These are phyloP conservation scores for Azolla pinnata DNA, from an alignment of 75 land plant genomes.

Conservation along the genomic window DNA sequence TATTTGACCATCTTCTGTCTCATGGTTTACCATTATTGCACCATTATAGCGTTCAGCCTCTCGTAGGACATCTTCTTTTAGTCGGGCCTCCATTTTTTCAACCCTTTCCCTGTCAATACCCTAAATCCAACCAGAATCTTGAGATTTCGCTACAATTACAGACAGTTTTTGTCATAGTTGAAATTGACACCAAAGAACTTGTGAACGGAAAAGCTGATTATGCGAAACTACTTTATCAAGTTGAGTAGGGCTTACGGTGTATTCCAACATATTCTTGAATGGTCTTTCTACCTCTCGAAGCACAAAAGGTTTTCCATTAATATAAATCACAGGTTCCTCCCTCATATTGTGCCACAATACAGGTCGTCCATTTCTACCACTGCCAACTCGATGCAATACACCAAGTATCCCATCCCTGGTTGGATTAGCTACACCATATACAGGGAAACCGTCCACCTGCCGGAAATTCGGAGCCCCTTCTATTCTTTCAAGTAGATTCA, in stretches of 20 bases:
- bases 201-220: too few relatives aligned
- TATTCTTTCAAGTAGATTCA: constrained; percentile 61
- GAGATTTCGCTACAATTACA: too few relatives aligned
- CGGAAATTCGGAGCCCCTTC: constrained; percentile 98
- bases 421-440: constrained; percentile 96
- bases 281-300: constrained; percentile 96
- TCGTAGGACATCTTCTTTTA: constrained; percentile 82
- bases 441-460: constrained; percentile 82
- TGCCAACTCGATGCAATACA: constrained; percentile 60
- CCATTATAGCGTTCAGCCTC: constrained; percentile 79
- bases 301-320: constrained; percentile 95
- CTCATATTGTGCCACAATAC: constrained; percentile 98
- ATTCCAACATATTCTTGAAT: constrained; percentile 89
- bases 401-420: constrained; percentile 87
- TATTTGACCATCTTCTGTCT: constrained; percentile 82
- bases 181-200: too few relatives aligned
- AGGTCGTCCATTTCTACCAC: constrained; percentile 47
- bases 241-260: constrained; percentile 59
- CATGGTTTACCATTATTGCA: constrained; percentile 97
- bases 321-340: constrained; percentile 95
- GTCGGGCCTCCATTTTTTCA: constrained; percentile 83
- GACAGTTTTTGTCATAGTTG: too few relatives aligned
- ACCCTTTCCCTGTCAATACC: constrained; percentile 91
- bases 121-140: too few relatives aligned
- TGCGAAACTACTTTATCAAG: too few relatives aligned